Evolutionary conservation across 768 basidiomycete species (phyloP), one percentile per base, ranked within the genome.

Genomic region (Collybiopsis confluens): DNA sequence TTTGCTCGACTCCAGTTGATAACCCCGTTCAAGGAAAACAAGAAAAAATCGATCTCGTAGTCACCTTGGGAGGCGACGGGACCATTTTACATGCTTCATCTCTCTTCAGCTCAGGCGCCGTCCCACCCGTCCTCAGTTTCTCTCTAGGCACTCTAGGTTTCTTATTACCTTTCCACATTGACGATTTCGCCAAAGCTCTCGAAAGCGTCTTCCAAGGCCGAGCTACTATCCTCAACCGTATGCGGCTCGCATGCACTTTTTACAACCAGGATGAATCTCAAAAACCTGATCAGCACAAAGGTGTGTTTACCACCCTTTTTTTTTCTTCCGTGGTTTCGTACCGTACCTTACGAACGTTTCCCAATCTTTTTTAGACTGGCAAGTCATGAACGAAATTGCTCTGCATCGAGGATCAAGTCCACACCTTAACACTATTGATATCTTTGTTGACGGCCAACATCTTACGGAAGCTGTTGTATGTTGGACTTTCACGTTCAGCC

Each of bases 311-410:
- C 67, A 37, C 27, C 40, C 10, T 55, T 57, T 9, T 27, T 38
- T 38, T 7, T n/a, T n/a, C n/a, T n/a, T n/a, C n/a, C n/a, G n/a
- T n/a, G n/a, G n/a, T n/a, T n/a, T n/a, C n/a, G n/a, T n/a, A n/a
- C n/a, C n/a, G n/a, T n/a, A 38, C 38, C 35, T 21, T 15, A 50
- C 51, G 41, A 40, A 43, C 28, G 38, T 43, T 52, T 28, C 20
- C 46, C 28, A 55, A 58, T 21, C 50, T 35, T 42, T 40, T 43
- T 27, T 45, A 88, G 93, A 87, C 58, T 94, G 90, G 88, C 94
- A 96, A 67, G 95, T 96, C 35, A 95, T 98, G 92, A 98, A 98
- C 64, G 95, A 98, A 68, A 84, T 98, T 54, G 86, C 92, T 2
- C 74, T 98, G 33, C 95, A 98, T 68, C 84, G 95, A 24, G 95